phyloP scores from a whole-genome alignment of 2,329 filamentous ascomycete species.

The Trichoderma endophyticum region DNA sequence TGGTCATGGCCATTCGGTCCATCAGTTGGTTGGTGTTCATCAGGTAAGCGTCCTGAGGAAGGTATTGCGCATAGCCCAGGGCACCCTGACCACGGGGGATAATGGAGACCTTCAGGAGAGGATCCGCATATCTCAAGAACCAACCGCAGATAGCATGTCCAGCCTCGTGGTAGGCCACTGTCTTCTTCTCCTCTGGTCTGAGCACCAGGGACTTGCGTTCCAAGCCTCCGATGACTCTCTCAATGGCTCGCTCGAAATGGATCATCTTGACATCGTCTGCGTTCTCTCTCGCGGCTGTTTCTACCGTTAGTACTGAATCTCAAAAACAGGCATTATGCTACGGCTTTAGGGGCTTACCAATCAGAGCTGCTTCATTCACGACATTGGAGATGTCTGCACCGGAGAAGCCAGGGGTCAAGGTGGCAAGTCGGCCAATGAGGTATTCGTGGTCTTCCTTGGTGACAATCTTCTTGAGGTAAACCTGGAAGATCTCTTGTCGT shows the following conservation, averaged over 20 bases:
- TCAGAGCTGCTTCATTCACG: constrained; percentile 93
- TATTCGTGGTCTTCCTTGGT: constrained; percentile 87
- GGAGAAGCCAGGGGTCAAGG: constrained; percentile 92
- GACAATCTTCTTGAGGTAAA: constrained; percentile 92
- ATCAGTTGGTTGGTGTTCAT: constrained; percentile 96
- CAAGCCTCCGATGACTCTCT: constrained; percentile 91
- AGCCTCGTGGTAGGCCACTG: constrained; percentile 96
- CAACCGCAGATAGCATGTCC: constrained; percentile 98
- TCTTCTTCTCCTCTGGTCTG: constrained; percentile 88
- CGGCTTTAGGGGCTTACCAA: constrained; percentile 56
- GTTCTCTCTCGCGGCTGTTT: constrained; percentile 73
- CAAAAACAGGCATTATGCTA: neutral
- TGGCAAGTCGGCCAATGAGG: constrained; percentile 82
- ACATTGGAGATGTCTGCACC: constrained; percentile 98
- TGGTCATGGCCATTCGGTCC: constrained; percentile 99
- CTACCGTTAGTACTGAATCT: constrained; percentile 21
- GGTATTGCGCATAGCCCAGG: constrained; percentile 92
- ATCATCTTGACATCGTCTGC: constrained; percentile 79
- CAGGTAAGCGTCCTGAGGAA: constrained; percentile 91
- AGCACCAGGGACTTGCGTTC: constrained; percentile 97
- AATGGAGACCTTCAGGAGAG: constrained; percentile 95
- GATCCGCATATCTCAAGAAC: constrained; percentile 96
- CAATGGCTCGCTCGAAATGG: constrained; percentile 96
- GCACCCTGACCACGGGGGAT: constrained; percentile 94
- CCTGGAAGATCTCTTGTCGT: constrained; percentile 90